Evolutionary conservation across 202 grass and related monocot species (phyloP).

Genomic region (Bolboschoenoplectus hybrid): DNA sequence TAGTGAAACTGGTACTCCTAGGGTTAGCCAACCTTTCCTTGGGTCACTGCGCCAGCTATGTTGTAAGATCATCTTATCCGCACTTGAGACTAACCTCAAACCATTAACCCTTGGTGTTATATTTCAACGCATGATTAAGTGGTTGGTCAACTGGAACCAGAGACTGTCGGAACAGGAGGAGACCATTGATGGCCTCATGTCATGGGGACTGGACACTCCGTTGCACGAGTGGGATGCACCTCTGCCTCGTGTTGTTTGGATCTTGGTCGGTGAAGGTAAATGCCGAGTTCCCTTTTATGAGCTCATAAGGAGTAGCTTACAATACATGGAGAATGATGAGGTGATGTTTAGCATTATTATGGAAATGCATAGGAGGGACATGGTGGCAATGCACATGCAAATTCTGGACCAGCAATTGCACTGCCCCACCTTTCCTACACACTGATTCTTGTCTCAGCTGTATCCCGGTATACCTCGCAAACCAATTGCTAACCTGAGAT

Average conservation of each 20-base stretch:
- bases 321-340: conserved; percentile 87
- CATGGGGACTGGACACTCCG: too few species aligned
- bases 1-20: conserved; percentile 34
- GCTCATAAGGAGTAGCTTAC: conserved; percentile 55
- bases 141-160: conserved; percentile 86
- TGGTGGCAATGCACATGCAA: conserved; percentile 97
- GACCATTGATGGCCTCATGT: too few species aligned
- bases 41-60: conserved; percentile 73
- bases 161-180: conserved; percentile 33
- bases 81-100: conserved; percentile 74
- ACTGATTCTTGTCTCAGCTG: conserved; percentile 78
- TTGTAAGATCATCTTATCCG: conserved; percentile 76
- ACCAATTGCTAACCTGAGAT: conserved; percentile 55
- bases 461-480: conserved; percentile 82
- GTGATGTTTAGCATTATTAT: conserved; percentile 85
- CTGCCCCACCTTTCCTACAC: conserved; percentile 67
- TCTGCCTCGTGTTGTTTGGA: too few species aligned
- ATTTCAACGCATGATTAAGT: conserved; percentile 82
- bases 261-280: too few species aligned
- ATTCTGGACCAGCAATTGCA: conserved; percentile 56
- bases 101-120: conserved; percentile 76
- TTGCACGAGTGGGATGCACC: too few species aligned
- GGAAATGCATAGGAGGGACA: conserved; percentile 92
- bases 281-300: too few species aligned
- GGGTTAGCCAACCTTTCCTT: conserved; percentile 48